Evolutionary conservation across 1,284 basidiomycete genomes (phyloP), one percentile per base, ranked within the genome.

Genomic region (Ganoderma sp.): DNA sequence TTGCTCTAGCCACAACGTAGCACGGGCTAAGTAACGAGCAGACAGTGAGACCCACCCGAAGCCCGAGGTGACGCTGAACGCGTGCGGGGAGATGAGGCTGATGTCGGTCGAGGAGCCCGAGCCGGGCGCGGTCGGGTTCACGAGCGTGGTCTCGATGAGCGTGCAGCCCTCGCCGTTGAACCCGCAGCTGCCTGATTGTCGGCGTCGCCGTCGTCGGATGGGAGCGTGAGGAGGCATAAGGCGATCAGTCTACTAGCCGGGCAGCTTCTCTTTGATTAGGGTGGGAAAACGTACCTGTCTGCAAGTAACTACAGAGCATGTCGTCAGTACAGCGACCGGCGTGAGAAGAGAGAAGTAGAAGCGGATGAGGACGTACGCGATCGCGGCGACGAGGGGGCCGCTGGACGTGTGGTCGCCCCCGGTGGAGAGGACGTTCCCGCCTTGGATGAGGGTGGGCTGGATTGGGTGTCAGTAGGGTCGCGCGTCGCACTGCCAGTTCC

Each of bases 141-240:
- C 76, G 66, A 85, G 76, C 37, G 81, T 84, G 75, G 77, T 82
- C 74, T 85, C 84, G 28, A 85, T 8, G 39, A 83, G 72, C 2
- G 78, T 71, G 64, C 84, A 85, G 5, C 76, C 64, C 73, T 85
- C 84, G 59, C 83, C 84, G 64, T 85, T 85, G 66, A 75, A 68
- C 2, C 64, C 57, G 68, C 84, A 85, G 12, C 73, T 64, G 48
- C 78, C 77, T 76, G 61, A 4, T 2, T 28, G 41, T 28, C 5
- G 28, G 15, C 14, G 34, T 57, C 34, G 25, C 9, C 6, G 34
- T 37, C 34, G 34, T 37, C 9, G 34, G 5, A 37, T 9, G 34
- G 34, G 9, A 37, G 34, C 6, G 9, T 7, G 34, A 4, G 5
- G 34, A 37, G 56, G 9, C 3, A 7, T 1, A 22, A 19, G 19